Conservation (phyloP, 345 rosid species). For the Gossypium stocksii region DNA sequence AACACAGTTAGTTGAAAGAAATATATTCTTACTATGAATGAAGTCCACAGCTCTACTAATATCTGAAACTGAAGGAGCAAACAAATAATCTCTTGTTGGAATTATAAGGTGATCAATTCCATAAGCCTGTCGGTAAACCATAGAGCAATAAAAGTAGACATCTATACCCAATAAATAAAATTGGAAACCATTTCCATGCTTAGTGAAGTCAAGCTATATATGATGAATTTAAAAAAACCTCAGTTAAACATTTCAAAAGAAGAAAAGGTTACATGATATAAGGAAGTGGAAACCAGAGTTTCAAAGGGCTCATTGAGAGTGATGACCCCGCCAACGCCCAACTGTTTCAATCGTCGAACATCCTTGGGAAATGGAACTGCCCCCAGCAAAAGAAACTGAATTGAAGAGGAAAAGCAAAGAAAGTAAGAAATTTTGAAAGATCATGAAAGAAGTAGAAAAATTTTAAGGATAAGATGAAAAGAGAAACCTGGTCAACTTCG, state of each 20-base stretch:
- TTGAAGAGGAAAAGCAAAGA: not conserved
- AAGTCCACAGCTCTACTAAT: slow-evolving; percentile 63
- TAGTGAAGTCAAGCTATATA: too few species aligned
- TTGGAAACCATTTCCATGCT: too few species aligned
- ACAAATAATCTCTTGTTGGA: slow-evolving; percentile 86
- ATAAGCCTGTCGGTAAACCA: slow-evolving; percentile 43
- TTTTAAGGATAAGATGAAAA: not conserved
- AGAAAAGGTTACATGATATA: slow-evolving; percentile 48
- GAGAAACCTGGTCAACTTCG: slow-evolving; percentile 47
- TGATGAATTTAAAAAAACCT: too few species aligned
- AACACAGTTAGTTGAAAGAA: not conserved
- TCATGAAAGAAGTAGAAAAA: not conserved
- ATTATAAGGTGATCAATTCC: slow-evolving; percentile 79
- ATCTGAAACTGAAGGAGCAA: slow-evolving; percentile 67
- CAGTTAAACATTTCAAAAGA: not conserved
- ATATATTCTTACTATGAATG: slow-evolving; percentile 51
- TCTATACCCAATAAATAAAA: not conserved
- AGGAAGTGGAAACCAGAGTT: slow-evolving; percentile 70
- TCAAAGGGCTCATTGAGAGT: slow-evolving; percentile 82
- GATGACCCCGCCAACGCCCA: slow-evolving; percentile 77
- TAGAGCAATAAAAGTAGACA: not conserved
- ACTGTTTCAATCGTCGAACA: slow-evolving; percentile 60
- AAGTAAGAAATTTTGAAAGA: not conserved
- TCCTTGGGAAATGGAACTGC: slow-evolving; percentile 89
- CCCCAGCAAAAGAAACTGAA: slow-evolving; percentile 66